These are phyloP conservation scores for Saraca asoca DNA, from an alignment of 331 rosid species.

Conservation along the genomic window DNA sequence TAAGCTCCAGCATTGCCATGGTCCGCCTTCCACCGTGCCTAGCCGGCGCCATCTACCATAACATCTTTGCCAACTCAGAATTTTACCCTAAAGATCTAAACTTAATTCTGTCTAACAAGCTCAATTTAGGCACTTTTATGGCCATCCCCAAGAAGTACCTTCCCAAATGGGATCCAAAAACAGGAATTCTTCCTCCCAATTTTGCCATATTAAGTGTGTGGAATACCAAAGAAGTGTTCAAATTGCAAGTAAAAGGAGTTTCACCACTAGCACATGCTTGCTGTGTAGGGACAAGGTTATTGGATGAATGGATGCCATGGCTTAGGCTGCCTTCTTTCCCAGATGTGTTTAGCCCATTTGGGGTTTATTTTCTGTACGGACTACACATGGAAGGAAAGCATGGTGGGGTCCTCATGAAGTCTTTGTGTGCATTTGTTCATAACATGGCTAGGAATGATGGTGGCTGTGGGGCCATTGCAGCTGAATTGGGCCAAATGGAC, in stretches of 20 bases:
- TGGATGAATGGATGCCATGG: slow-evolving; percentile 89
- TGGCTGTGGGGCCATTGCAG: slow-evolving; percentile 78
- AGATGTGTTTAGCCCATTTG: slow-evolving; percentile 76
- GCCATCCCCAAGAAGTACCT: slow-evolving; percentile 63
- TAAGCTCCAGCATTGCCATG: slow-evolving; percentile 41
- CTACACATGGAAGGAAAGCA: slow-evolving; percentile 67
- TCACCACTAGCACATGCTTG: slow-evolving; percentile 60
- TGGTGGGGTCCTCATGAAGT: slow-evolving; percentile 57
- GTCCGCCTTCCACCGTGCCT: slow-evolving; percentile 46
- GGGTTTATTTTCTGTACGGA: slow-evolving; percentile 76
- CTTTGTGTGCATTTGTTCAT: slow-evolving; percentile 62
- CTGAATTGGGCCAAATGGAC: slow-evolving; percentile 80
- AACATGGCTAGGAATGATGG: slow-evolving; percentile 75
- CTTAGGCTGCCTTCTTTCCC: slow-evolving; percentile 83
- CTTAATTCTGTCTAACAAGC: slow-evolving; percentile 58
- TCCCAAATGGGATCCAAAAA: slow-evolving; percentile 50
- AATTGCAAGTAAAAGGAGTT: slow-evolving; percentile 73
- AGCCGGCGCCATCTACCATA: slow-evolving; percentile 51
- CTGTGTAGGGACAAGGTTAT: slow-evolving; percentile 67
- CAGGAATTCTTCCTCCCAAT: slow-evolving; percentile 47
- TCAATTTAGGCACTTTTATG: slow-evolving; percentile 81
- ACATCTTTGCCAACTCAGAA: slow-evolving; percentile 59
- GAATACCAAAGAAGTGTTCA: slow-evolving; percentile 90
- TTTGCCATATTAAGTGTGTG: slow-evolving; percentile 82
- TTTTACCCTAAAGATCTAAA: slow-evolving; percentile 74